Percentiles rank a stretch among this genome's conserved stretches.
Evolutionary conservation across 1,139 yeast species (phyloP).

Genomic region (Saccharomyces hybrid): DNA sequence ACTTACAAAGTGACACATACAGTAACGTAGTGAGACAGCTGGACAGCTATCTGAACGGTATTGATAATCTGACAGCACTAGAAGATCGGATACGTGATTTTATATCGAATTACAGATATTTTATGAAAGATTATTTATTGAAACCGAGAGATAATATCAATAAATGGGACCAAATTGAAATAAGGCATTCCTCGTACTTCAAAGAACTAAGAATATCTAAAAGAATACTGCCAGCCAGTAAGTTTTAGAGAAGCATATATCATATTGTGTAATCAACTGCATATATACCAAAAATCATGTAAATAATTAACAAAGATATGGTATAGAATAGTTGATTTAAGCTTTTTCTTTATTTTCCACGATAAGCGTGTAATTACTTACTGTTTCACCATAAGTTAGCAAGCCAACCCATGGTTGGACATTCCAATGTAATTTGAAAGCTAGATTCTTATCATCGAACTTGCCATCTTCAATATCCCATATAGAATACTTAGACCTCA

Average conservation of each 20-base stretch:
- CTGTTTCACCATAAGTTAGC: slow-evolving; percentile 59
- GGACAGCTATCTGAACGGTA: slow-evolving; percentile 22
- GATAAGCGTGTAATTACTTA: slow-evolving; percentile 19
- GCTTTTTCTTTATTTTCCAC: slow-evolving; percentile 1
- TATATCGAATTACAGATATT: slow-evolving; percentile 19
- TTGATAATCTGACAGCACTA: slow-evolving; percentile 9
- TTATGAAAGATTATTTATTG: slow-evolving; percentile 29
- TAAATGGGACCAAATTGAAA: slow-evolving; percentile 25
- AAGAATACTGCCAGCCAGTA: slow-evolving; percentile 11
- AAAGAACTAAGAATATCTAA: slow-evolving; percentile 17
- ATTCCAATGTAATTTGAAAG: slow-evolving; percentile 76
- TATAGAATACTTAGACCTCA: slow-evolving; percentile 69
- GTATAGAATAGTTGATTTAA: neutral
- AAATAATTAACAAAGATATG: neutral
- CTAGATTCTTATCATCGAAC: slow-evolving; percentile 62
- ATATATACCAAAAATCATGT: neutral
- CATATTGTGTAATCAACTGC: neutral
- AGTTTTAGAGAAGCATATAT: neutral
- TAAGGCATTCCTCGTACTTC: slow-evolving; percentile 14
- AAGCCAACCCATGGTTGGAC: slow-evolving; percentile 89
- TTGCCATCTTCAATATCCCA: slow-evolving; percentile 70
- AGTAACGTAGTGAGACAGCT: slow-evolving; percentile 36
- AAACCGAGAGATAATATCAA: slow-evolving; percentile 16
- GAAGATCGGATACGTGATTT: slow-evolving; percentile 9
- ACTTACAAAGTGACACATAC: slow-evolving; percentile 40